Base-by-base conservation (phyloP, 1,284 basidiomycete genomes). In the Laetiporus sulphureus region DNA sequence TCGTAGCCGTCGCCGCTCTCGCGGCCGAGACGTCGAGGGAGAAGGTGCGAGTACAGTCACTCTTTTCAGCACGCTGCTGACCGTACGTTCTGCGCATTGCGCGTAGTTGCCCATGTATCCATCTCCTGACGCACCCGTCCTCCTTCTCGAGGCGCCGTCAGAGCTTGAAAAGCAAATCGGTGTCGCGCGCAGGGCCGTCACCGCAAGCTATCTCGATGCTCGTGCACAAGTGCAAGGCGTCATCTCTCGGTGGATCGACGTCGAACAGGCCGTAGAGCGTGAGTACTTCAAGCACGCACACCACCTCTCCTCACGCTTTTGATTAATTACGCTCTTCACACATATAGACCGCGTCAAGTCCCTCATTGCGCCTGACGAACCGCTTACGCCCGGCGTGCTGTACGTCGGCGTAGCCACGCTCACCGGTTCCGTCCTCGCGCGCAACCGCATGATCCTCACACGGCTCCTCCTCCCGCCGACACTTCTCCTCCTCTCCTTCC, bases 401-500 rank as follows among this genome's bases (percentile, higher is more conserved):
- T 94, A 93, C 66, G 83, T 91, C 42, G 89, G 91, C 36, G 78
- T 97, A 30, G 83, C 90, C 1, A 83, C 90, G 3, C 79, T 97
- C 35, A 86, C 88, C 1, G 89, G 87, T 1, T 90, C 89, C 42
- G 83, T 97, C 52, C 61, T 96, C 42, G 79, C 87, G 0, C 83
- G 92, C 30, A 85, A 83, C 49, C 82, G 92, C 29, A 57, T 66
- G 31, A 65, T 90, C 44, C 71, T 79, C 24, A 65, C 77, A 12
- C 83, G 91, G 25, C 56, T 84, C 44, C 50, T 83, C 27, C 69
- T 91, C 8, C 90, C 90, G 0, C 84, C 90, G 0, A 49, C 75
- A 13, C 73, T 90, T 54, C 65, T 90, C 51, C 46, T 80, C 42
- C 61, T 75, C 41, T 79, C 89, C 25, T 66, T 81, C 44, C 69